A percentile compares a stretch with the other conserved stretches of the same genome.
These are phyloP conservation scores for Amauroascus niger DNA, from an alignment of 2,329 filamentous ascomycete species.

Conservation along the genomic window DNA sequence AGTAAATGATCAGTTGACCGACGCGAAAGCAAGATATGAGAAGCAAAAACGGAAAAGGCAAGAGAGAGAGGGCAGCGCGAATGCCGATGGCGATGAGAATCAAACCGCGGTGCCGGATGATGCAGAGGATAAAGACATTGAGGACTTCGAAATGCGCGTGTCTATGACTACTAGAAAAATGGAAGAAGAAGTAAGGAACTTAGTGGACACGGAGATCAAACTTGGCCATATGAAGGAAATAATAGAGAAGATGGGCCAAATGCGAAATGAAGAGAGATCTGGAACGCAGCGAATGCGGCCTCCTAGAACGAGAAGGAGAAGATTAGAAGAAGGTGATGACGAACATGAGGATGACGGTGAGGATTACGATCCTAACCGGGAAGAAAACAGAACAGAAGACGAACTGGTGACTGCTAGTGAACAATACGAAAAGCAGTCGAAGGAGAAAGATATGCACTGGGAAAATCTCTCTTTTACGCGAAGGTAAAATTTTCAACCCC, in stretches of 20 bases:
- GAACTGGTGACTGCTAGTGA: conserved; percentile 29
- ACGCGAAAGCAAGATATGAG: conserved; percentile 32
- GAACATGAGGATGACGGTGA: conserved; percentile 23
- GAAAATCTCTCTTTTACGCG: conserved; percentile 31
- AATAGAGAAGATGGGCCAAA: conserved; percentile 38
- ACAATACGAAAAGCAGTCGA: conserved; percentile 29
- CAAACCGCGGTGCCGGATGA: conserved; percentile 27
- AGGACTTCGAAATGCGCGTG: conserved; percentile 39
- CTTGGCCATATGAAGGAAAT: conserved; percentile 38
- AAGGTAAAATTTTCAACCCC: conserved; percentile 26
- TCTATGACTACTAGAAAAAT: conserved; percentile 45
- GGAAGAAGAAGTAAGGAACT: conserved; percentile 48
- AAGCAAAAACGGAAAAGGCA: conserved; percentile 27
- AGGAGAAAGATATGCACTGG: conserved; percentile 30
- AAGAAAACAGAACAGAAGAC: conserved; percentile 38
- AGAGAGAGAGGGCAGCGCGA: neutral
- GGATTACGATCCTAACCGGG: conserved; percentile 32
- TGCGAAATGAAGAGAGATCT: conserved; percentile 18
- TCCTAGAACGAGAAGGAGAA: conserved; percentile 28
- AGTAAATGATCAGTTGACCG: conserved; percentile 47
- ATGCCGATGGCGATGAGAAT: neutral
- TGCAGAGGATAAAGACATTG: conserved; percentile 34
- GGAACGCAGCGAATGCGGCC: conserved; percentile 26
- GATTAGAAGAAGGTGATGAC: conserved; percentile 20
- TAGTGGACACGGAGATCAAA: conserved; percentile 48